A percentile compares a stretch with the other conserved stretches of the same genome.
These are phyloP conservation scores for Globomyces pollinis-pini DNA, from an alignment of 192 early-diverging fungal species.

Conservation along the genomic window DNA sequence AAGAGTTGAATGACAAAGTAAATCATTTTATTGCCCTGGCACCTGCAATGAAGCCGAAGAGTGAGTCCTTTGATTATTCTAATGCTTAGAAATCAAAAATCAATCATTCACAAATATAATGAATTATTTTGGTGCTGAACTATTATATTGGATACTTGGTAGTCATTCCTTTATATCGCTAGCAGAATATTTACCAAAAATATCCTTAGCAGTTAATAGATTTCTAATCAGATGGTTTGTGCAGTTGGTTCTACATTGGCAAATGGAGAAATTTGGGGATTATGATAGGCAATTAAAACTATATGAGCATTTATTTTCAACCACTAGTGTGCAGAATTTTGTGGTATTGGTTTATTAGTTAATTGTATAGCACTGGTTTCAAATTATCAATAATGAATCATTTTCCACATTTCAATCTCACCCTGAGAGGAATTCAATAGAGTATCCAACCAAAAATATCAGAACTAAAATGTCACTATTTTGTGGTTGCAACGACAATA, in stretches of 20 bases:
- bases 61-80: background rate
- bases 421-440: conserved; percentile 14
- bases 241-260: conserved; percentile 18
- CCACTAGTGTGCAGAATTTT: conserved; percentile 18
- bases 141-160: conserved; percentile 13
- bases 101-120: background rate
- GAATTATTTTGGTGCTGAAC: background rate
- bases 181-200: conserved; percentile 5
- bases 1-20: conserved; percentile 65
- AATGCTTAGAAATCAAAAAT: background rate
- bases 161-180: conserved; percentile 17
- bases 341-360: conserved; percentile 14
- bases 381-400: conserved; percentile 19
- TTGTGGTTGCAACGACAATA: conserved; percentile 13
- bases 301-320: conserved; percentile 22
- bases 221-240: background rate
- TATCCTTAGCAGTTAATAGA: background rate
- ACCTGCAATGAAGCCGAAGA: conserved; percentile 51
- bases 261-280: conserved; percentile 15
- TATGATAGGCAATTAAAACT: conserved; percentile 8
- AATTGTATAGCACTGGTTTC: conserved; percentile 26
- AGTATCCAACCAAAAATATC: conserved; percentile 34
- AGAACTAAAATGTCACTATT: conserved; percentile 19
- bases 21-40: conserved; percentile 76
- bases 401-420: conserved; percentile 10